Percentiles rank a stretch among this genome's conserved stretches.
Evolutionary conservation across 2,329 filamentous ascomycete species (phyloP).

Genomic region (Monosporascus sp.): DNA sequence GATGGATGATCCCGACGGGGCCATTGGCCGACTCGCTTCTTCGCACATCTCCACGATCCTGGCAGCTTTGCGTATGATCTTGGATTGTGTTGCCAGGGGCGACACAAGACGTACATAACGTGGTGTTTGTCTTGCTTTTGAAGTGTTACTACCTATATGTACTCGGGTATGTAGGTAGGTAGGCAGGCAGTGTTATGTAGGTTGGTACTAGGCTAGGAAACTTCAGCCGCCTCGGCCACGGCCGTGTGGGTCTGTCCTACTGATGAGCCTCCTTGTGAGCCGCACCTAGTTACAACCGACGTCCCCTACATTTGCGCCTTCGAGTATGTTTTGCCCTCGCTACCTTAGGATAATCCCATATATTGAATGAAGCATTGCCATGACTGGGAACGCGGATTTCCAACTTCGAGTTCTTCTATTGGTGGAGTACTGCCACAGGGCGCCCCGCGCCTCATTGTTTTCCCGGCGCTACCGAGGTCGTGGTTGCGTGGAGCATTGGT

Average conservation of each 20-base stretch:
- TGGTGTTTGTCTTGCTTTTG: too few relatives aligned
- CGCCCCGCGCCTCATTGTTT: neutral
- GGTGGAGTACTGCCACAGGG: too few relatives aligned
- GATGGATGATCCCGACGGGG: neutral
- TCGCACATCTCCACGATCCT: neutral
- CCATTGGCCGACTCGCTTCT: neutral
- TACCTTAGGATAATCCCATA: too few relatives aligned
- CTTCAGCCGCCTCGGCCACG: constrained; percentile 17
- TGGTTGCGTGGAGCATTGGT: neutral
- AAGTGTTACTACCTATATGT: too few relatives aligned
- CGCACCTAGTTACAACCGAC: constrained; percentile 19
- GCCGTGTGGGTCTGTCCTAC: constrained; percentile 8
- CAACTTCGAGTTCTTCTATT: too few relatives aligned
- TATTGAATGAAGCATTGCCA: too few relatives aligned
- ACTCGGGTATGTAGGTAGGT: too few relatives aligned
- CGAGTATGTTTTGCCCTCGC: too few relatives aligned
- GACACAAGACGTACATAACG: too few relatives aligned
- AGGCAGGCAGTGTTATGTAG: neutral
- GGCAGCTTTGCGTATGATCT: neutral
- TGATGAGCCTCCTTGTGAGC: constrained; percentile 19
- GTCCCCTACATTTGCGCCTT: constrained; percentile 1
- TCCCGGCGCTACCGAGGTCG: neutral
- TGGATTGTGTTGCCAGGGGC: too few relatives aligned
- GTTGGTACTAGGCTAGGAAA: constrained; percentile 6
- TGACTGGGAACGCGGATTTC: too few relatives aligned